phyloP scores from a whole-genome alignment of 2,329 filamentous ascomycete genomes.

The Acephala macrosclerotiorum region DNA sequence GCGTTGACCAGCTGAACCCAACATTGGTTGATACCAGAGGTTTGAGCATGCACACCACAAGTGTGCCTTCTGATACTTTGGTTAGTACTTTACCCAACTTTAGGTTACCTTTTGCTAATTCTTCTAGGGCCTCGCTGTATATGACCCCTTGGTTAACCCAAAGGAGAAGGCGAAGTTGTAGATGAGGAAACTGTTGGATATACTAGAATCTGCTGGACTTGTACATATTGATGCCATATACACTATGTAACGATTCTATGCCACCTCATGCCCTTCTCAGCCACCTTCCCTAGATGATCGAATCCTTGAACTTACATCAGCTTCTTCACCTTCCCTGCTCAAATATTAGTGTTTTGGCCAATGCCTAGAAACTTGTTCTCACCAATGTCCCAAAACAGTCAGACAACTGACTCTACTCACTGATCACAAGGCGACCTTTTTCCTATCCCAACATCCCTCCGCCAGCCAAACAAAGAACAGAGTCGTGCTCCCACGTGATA shows the following conservation, averaged over 20 bases:
- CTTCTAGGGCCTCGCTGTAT: conserved; percentile 39
- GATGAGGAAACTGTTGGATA: conserved; percentile 7
- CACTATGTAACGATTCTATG: conserved; percentile 8
- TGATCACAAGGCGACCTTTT: conserved; percentile 1
- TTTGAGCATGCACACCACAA: conserved; percentile 65
- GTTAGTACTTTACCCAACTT: conserved; percentile 30
- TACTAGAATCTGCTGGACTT: conserved; percentile 16
- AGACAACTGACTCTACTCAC: neutral
- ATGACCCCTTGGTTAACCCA: conserved; percentile 58
- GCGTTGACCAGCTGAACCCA: conserved; percentile 79
- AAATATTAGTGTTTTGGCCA: neutral
- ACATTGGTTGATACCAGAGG: conserved; percentile 81
- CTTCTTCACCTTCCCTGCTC: neutral
- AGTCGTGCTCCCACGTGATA: conserved; percentile 17
- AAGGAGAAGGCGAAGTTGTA: conserved; percentile 56
- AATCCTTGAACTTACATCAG: conserved; percentile 8
- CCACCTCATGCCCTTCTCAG: neutral
- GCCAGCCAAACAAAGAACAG: neutral
- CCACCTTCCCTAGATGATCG: neutral
- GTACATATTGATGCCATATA: conserved; percentile 23
- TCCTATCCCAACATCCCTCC: neutral
- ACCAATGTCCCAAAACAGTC: neutral
- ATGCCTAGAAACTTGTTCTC: neutral
- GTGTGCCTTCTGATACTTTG: conserved; percentile 68
- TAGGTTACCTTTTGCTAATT: conserved; percentile 22